Evolutionary conservation across 805 yeast species (phyloP).

Genomic region (Barnettozyma californica): DNA sequence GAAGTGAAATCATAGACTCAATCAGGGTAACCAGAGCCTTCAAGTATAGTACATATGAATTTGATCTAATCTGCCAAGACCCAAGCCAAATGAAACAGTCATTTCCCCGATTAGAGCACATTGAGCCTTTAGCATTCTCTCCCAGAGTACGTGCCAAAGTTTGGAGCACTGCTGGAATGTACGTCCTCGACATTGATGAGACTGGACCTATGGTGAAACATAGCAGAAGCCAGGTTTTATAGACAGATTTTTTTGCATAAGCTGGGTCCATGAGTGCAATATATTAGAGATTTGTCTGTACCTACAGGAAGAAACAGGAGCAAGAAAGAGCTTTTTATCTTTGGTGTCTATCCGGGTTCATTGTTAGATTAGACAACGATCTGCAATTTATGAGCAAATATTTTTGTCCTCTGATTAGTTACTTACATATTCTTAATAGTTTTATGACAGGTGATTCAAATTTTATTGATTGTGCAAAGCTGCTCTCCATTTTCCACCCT

Average conservation of each 20-base stretch:
- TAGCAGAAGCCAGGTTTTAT: constrained; percentile 32
- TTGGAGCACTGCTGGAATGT: constrained; percentile 37
- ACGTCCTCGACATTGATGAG: constrained; percentile 35
- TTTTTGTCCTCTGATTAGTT: too few species aligned
- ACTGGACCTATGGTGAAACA: constrained; percentile 40
- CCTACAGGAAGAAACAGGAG: not conserved
- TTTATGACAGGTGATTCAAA: not conserved
- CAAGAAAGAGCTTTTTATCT: not conserved
- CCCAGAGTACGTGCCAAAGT: constrained; percentile 32
- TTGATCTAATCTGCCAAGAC: constrained; percentile 28
- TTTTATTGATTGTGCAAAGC: not conserved
- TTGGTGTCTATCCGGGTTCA: not conserved
- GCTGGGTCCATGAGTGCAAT: not conserved
- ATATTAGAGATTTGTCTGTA: not conserved
- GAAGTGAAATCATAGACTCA: constrained; percentile 33
- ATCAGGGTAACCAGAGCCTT: constrained; percentile 33
- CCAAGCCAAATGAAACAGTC: constrained; percentile 37
- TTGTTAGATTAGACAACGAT: not conserved
- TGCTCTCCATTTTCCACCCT: constrained; percentile 9
- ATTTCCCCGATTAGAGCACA: constrained; percentile 28
- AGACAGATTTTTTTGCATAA: constrained; percentile 17
- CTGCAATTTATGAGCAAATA: not conserved
- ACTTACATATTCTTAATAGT: too few species aligned
- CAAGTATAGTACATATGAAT: constrained; percentile 34
- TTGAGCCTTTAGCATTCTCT: constrained; percentile 20